Evolutionary conservation across 2,329 filamentous ascomycete species (phyloP).

Genomic region (Cercospora sesami): DNA sequence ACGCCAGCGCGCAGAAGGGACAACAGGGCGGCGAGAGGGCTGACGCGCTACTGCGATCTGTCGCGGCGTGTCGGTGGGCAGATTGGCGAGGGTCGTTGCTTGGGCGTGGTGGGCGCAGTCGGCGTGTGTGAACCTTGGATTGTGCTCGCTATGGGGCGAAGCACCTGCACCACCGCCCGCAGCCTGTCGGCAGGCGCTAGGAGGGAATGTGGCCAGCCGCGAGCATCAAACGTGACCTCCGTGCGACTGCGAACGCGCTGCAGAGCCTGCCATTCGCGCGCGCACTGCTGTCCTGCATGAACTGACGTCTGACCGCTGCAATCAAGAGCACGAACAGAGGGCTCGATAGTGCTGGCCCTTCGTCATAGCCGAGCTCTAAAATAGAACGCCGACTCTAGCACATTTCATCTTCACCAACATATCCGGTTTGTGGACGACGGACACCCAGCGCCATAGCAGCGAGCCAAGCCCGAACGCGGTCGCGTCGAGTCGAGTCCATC

Average conservation of each 20-base stretch:
- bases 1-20: background rate
- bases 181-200: background rate
- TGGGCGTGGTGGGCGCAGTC: conserved; percentile 8
- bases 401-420: background rate
- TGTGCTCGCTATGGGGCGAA: background rate
- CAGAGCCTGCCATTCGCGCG: conserved; percentile 1
- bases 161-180: background rate
- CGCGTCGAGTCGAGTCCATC: background rate
- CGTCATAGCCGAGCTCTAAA: background rate
- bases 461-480: background rate
- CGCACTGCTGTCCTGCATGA: background rate
- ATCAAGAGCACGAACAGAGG: background rate
- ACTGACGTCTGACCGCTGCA: conserved; percentile 5
- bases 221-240: background rate
- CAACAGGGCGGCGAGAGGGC: background rate
- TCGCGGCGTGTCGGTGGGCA: background rate
- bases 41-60: background rate
- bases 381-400: too few species aligned
- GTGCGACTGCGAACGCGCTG: background rate
- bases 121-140: conserved; percentile 4
- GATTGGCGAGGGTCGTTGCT: conserved; percentile 2
- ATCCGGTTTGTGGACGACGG: background rate
- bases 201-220: background rate
- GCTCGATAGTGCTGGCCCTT: background rate
- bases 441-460: background rate